Evolutionary conservation across 495 filamentous ascomycete genomes (phyloP), one percentile per base, ranked within the genome.

Genomic region (Penicillium antarcticum): DNA sequence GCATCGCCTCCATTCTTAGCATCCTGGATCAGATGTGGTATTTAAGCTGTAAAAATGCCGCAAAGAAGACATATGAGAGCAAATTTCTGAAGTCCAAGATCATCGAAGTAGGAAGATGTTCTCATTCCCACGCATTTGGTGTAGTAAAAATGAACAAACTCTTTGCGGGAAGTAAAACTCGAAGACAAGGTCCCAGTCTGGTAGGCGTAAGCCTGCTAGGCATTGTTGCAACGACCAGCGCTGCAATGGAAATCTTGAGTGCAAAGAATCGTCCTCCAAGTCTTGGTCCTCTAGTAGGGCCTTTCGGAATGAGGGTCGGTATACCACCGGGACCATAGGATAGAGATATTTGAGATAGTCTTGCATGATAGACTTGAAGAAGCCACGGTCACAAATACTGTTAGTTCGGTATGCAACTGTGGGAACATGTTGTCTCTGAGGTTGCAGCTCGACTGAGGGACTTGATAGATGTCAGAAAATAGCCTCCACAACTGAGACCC

Each of bases 61-160:
- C 50, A 24, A 47, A 58, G 11, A 58, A 52, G 1, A 66, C 39
- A 45, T 57, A 66, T 0, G 63, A 57, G 23, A 48, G 60, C 48
- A 34, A 60, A 63, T 21, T 63, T 66, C 21, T 60, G 51, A 42
- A 62, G 57, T 42, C 50, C 62, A 3, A 62, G 56, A 19, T 65
- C 34, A 16, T 65, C 56, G 35, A 60, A 65, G 32, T 59, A 60
- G 29, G 46, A 31, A 7, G 47, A 32, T 10, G 34, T 59, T 19
- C 58, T 39, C 32, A 62, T 14, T 19, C 19, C 39, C 32, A 59
- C 38, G 12, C 49, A 36, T 18, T 45, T 57, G 4, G 56, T 43
- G 33, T 55, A 53, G 48, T 58, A 65, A 33, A 23, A 51, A 17
- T 52, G 44, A 10, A 58, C 50, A 43, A 62, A 59, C 18, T 61